Evolutionary conservation across 371 early-diverging fungal species (phyloP).

Genomic region (Apophysomyces ossiformis): DNA sequence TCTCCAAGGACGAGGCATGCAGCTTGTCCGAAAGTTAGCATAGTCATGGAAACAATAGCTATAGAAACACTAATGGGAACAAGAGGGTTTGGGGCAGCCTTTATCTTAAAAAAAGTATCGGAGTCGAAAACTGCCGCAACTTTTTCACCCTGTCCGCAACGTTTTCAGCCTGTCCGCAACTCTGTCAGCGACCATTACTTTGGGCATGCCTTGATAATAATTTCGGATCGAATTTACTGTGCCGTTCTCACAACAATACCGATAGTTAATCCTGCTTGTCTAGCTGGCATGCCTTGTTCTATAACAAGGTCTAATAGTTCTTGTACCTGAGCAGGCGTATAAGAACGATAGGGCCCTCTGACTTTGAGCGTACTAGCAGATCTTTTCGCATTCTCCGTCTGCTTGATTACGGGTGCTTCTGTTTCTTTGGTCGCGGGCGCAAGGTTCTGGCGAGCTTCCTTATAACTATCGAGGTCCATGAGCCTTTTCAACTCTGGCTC

Average conservation of each 20-base stretch:
- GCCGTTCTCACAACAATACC: constrained; percentile 18
- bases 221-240: constrained; percentile 1
- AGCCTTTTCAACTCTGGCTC: constrained; percentile 15
- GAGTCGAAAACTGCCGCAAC: too few relatives aligned
- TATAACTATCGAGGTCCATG: constrained; percentile 15
- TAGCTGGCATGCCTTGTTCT: constrained; percentile 17
- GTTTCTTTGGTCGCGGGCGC: not conserved
- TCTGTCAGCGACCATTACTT: too few relatives aligned
- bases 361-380: not conserved
- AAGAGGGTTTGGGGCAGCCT: too few relatives aligned
- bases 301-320: constrained; percentile 23
- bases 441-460: constrained; percentile 10
- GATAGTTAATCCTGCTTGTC: constrained; percentile 13
- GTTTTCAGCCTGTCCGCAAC: too few relatives aligned
- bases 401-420: not conserved
- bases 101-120: too few relatives aligned
- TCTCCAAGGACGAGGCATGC: too few relatives aligned
- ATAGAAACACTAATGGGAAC: too few relatives aligned
- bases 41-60: too few relatives aligned
- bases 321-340: constrained; percentile 19
- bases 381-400: not conserved
- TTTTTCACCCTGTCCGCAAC: too few relatives aligned
- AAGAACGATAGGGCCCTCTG: constrained; percentile 12
- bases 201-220: too few relatives aligned
- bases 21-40: too few relatives aligned